Percentiles rank a stretch among this genome's conserved stretches.
Evolutionary conservation across 805 yeast species (phyloP).

Genomic region (Zygosaccharomyces bailii): DNA sequence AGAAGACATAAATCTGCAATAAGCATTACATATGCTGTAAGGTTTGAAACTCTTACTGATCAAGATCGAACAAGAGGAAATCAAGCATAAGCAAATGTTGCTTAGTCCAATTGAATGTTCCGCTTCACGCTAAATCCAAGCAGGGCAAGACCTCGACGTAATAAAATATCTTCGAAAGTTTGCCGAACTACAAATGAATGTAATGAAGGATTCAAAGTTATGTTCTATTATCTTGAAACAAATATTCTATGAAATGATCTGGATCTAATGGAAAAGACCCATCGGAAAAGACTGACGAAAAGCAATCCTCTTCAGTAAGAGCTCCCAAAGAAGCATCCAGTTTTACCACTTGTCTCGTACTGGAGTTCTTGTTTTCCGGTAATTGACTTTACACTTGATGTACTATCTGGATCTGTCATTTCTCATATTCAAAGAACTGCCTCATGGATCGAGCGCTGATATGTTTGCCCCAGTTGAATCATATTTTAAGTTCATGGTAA

Average conservation of each 20-base stretch:
- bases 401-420: not conserved
- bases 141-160: too few species aligned
- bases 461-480: slow-evolving; percentile 10
- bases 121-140: too few species aligned
- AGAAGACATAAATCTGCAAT: too few species aligned
- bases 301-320: slow-evolving; percentile 11
- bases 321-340: slow-evolving; percentile 13
- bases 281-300: slow-evolving; percentile 9
- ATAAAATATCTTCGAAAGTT: too few species aligned
- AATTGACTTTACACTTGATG: not conserved
- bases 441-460: slow-evolving; percentile 14
- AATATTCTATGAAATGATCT: slow-evolving; percentile 9
- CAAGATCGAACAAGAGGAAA: too few species aligned
- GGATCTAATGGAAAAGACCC: slow-evolving; percentile 13
- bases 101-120: too few species aligned
- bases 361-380: not conserved
- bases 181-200: too few species aligned
- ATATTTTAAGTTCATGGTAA: slow-evolving; percentile 9
- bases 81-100: too few species aligned
- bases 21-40: too few species aligned
- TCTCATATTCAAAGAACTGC: slow-evolving; percentile 13
- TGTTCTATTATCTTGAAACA: slow-evolving; percentile 9
- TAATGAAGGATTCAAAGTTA: too few species aligned
- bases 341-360: slow-evolving; percentile 8
- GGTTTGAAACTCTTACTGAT: too few species aligned